Conservation (phyloP, 2,329 filamentous ascomycete genomes). For the Chaetomium sp. region DNA sequence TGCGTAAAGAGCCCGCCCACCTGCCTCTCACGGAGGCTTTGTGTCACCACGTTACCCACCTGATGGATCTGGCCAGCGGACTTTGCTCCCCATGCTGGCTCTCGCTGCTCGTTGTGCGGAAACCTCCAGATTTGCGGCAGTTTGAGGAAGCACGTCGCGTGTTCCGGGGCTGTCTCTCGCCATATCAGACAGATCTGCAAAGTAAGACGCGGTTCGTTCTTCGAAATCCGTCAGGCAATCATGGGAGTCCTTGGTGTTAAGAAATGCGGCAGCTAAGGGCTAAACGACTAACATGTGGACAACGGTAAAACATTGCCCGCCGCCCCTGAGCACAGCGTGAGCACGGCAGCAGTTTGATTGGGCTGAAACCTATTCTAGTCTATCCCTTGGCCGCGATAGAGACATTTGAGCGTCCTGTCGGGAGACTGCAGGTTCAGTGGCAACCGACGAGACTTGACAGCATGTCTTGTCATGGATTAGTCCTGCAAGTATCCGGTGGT, state of each 20-base stretch:
- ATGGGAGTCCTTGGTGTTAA: neutral
- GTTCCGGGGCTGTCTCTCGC: neutral
- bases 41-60: conserved; percentile 1
- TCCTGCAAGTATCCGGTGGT: conserved; percentile 8
- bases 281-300: neutral
- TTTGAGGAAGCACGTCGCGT: neutral
- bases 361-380: neutral
- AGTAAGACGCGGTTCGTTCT: neutral
- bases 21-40: neutral
- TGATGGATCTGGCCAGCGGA: neutral
- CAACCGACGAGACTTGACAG: conserved; percentile 20
- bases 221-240: neutral
- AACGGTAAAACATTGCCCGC: neutral
- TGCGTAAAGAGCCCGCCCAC: neutral
- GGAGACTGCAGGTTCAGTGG: conserved; percentile 8
- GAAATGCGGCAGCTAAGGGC: neutral
- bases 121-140: neutral
- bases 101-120: neutral
- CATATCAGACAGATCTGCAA: neutral
- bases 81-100: neutral
- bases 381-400: neutral
- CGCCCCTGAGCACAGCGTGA: conserved; percentile 16
- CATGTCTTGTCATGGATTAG: conserved; percentile 1
- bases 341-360: conserved; percentile 7
- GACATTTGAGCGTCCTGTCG: conserved; percentile 1